These are phyloP conservation scores for Cylindrotheca closterium DNA, from an alignment of 108 stramenopile genomes.

Conservation along the genomic window DNA sequence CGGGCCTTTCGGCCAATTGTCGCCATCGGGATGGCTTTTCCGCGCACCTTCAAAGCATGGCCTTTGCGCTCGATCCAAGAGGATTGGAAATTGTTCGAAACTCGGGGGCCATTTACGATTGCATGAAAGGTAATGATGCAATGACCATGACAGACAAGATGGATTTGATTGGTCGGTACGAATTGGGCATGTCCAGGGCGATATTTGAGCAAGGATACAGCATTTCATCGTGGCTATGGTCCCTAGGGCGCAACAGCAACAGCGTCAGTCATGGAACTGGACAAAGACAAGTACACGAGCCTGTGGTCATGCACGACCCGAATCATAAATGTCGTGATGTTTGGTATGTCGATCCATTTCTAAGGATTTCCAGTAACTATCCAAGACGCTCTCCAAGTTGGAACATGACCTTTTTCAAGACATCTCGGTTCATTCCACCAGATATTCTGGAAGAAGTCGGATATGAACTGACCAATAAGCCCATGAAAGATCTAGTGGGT, in stretches of 20 bases:
- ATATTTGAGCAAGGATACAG: conserved; percentile 39
- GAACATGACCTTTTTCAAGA: conserved; percentile 52
- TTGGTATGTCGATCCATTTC: neutral
- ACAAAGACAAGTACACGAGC: no score
- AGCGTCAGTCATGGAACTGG: no score
- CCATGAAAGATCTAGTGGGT: neutral
- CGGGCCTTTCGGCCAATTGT: conserved; percentile 39
- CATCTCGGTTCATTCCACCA: conserved; percentile 28
- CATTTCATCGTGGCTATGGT: neutral
- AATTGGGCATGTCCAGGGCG: conserved; percentile 43
- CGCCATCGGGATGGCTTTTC: conserved; percentile 14
- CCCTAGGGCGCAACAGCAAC: neutral
- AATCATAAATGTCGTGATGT: neutral
- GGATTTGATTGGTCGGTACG: conserved; percentile 38
- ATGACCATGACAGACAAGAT: neutral
- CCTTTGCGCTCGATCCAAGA: neutral
- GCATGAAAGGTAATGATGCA: conserved; percentile 13
- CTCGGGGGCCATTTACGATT: conserved; percentile 32
- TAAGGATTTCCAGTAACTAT: conserved; percentile 29
- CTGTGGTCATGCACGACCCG: neutral
- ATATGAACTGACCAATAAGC: neutral
- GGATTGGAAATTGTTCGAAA: neutral
- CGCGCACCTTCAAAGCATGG: conserved; percentile 13
- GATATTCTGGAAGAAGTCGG: neutral
- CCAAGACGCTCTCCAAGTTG: conserved; percentile 40